These are phyloP conservation scores for Suaeda aralocaspica DNA, from an alignment of 148 eudicot genomes.

Conservation along the genomic window DNA sequence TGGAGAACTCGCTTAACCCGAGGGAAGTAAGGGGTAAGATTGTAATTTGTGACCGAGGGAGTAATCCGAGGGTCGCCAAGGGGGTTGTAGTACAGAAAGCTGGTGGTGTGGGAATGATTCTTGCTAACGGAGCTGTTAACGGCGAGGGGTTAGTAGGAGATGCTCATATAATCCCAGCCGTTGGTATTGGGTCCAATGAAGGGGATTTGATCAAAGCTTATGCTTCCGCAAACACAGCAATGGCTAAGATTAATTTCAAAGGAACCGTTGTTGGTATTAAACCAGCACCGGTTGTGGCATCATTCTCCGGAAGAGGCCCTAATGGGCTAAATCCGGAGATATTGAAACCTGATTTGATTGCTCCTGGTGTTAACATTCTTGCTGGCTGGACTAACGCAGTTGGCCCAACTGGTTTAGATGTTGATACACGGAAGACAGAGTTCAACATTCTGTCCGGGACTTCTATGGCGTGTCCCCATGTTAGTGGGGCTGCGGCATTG, in stretches of 20 bases:
- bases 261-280: conserved; percentile 72
- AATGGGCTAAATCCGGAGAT: conserved; percentile 91
- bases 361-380: conserved; percentile 89
- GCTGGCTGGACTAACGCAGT: conserved; percentile 87
- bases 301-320: conserved; percentile 85
- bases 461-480: conserved; percentile 94
- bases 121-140: conserved; percentile 65
- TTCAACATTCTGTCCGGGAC: conserved; percentile 91
- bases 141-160: conserved; percentile 95
- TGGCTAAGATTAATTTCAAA: conserved; percentile 54
- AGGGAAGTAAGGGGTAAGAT: conserved; percentile 65
- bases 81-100: conserved; percentile 86
- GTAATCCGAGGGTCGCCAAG: conserved; percentile 83
- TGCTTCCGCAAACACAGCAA: conserved; percentile 13
- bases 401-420: conserved; percentile 77
- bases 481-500: conserved; percentile 89
- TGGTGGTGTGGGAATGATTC: conserved; percentile 95
- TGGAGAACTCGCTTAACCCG: conserved; percentile 86
- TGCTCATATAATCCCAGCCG: conserved; percentile 78
- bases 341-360: conserved; percentile 83
- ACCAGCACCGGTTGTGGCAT: conserved; percentile 93
- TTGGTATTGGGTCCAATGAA: conserved; percentile 67
- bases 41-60: conserved; percentile 86
- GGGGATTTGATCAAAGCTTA: conserved; percentile 64
- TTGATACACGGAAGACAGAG: conserved; percentile 59